Percentiles rank a stretch among this genome's conserved stretches.
These are phyloP conservation scores for Polygonum aviculare DNA, from an alignment of 148 eudicot genomes.

Conservation along the genomic window DNA sequence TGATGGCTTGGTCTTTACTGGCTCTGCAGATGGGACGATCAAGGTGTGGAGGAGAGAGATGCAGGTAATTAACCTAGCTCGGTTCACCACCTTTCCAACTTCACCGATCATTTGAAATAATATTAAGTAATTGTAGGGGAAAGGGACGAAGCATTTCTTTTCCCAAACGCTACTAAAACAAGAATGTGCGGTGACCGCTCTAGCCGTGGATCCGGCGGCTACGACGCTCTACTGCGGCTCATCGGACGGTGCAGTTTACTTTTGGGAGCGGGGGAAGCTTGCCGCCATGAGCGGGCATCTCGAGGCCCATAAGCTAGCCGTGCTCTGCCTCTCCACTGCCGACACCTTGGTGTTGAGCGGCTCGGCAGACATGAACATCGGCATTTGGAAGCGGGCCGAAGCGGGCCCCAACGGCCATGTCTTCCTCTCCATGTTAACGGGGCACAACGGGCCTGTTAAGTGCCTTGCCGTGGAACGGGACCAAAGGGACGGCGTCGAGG, in stretches of 20 bases:
- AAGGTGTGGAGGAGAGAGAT: constrained; percentile 65
- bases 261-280: constrained; percentile 40
- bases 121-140: constrained; percentile 21
- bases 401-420: constrained; percentile 29
- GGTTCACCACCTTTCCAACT: too few species aligned
- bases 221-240: constrained; percentile 49
- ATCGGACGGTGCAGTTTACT: constrained; percentile 57
- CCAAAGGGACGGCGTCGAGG: not conserved
- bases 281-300: constrained; percentile 27
- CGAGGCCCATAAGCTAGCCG: constrained; percentile 55
- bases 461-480: constrained; percentile 61
- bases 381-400: constrained; percentile 50
- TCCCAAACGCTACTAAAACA: constrained; percentile 52
- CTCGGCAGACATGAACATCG: constrained; percentile 63
- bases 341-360: constrained; percentile 55
- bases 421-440: constrained; percentile 44
- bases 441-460: constrained; percentile 65
- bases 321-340: constrained; percentile 48
- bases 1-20: constrained; percentile 57
- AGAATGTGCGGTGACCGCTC: constrained; percentile 66
- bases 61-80: constrained; percentile 14
- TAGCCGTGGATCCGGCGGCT: constrained; percentile 36
- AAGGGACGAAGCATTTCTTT: constrained; percentile 69
- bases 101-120: too few species aligned
- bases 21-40: constrained; percentile 64